Base-by-base conservation (phyloP, 257 asterid species). In the Fraxinus americana region DNA sequence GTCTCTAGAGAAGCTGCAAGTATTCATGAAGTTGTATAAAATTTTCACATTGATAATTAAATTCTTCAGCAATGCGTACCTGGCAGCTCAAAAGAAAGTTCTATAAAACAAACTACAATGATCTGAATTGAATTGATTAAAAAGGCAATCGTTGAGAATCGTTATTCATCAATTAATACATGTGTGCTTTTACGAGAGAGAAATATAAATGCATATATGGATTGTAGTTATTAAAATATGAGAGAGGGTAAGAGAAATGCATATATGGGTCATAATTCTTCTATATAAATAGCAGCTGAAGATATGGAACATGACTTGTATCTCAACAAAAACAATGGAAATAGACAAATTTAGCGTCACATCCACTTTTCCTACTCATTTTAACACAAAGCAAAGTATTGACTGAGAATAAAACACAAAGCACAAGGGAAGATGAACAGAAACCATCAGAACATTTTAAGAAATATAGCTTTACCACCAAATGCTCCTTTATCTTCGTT, bases 31-130 rank as follows among this genome's bases (percentile, higher is more conserved):
- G 27, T 27, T 70, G 32, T 57, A 76, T 39, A 9, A 54, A 77
- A 59, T 61, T 45, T 74, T 29, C 12, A 14, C 21, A 78, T 45
- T 65, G 39, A 68, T 75, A 70, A 65, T 63, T 70, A 72, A 50
- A 75, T 70, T 68, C 16, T 35, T 25, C 23, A 65, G 48, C 68
- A 45, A 25, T 61, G 65, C 65, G 70, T 87, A 81, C 82, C 97
- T 96, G 83, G 77, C 61, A 83, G 54, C 77, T 77, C 45, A 76
- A 74, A 78, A 70, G 48, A 66, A 76, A 41, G 74, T 59, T 72
- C 35, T 52, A 71, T 52, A 16, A 61, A 38, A 61, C 61, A 30
- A 63, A 41, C 41, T 23, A 71, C n/a, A 29, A 39, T 11, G 45
- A 38, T 36, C 75, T 75, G 82, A 52, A 39, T 45, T 66, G 32